Conservation (phyloP, 352 stramenopile genomes). For the Globisporangium cystogenes region DNA sequence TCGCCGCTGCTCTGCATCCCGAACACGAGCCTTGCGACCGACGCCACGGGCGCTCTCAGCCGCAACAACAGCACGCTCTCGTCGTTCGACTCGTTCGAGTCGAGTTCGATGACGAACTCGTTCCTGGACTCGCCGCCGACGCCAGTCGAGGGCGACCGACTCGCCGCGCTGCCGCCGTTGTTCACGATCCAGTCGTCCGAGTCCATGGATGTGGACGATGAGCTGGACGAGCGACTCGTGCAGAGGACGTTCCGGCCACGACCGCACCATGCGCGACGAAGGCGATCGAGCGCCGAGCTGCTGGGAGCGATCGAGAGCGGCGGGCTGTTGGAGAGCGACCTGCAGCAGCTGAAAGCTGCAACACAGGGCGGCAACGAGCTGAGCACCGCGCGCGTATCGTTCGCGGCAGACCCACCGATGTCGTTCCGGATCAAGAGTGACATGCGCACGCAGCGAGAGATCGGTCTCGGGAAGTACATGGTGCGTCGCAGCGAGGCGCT, state of each 20-base stretch:
- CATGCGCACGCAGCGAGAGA: conserved; percentile 46
- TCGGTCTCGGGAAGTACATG: conserved; percentile 70
- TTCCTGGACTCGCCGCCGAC: conserved; percentile 12
- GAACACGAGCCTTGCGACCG: neutral
- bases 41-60: neutral
- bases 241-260: conserved; percentile 7
- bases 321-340: conserved; percentile 28
- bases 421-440: conserved; percentile 34
- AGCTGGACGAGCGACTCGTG: conserved; percentile 2
- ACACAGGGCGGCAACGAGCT: neutral
- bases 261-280: conserved; percentile 19
- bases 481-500: conserved; percentile 23
- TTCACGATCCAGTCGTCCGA: conserved; percentile 31
- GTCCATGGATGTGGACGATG: conserved; percentile 14
- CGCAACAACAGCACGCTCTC: neutral
- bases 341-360: conserved; percentile 20
- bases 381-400: conserved; percentile 1
- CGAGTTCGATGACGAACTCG: conserved; percentile 5
- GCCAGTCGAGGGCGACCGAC: neutral
- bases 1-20: conserved; percentile 10
- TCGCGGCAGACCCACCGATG: conserved; percentile 8
- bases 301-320: conserved; percentile 56
- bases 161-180: conserved; percentile 12
- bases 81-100: conserved; percentile 9
- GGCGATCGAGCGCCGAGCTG: conserved; percentile 63